Evolutionary conservation across 768 basidiomycete genomes (phyloP), one percentile per base, ranked within the genome.

Genomic region (Strobilomyces echinocephalus): DNA sequence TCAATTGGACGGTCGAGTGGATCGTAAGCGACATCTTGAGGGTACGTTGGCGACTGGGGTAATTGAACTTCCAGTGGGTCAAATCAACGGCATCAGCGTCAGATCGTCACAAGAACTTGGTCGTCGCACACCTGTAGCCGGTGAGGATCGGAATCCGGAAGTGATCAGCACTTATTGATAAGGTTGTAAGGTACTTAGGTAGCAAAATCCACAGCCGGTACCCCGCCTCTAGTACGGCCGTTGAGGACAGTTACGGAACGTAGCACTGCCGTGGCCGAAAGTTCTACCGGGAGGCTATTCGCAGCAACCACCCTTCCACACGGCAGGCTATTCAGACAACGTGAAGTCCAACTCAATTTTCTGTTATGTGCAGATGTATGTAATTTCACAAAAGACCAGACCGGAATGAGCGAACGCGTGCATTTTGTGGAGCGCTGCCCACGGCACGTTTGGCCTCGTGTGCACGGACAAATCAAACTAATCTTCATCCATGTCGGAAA

Each of bases 401-500:
- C 18, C 6, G 26, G 21, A 52, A 52, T 42, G 26, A 36, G 14
- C 28, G 31, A 34, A 8, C 3, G 12, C 41, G n/a, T 43, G 46
- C 18, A 39, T 50, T 30, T 24, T 43, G 56, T 50, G 49, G 46
- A 46, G 52, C 42, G 14, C 35, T 35, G 15, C 21, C 44, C 41
- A 43, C 45, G 42, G 21, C 42, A 20, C 21, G 24, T 24, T 24
- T n/a, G 6, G 36, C 43, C 42, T 49, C 46, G 46, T 50, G 40
- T 36, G 52, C 26, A 30, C 30, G 30, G 33, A 47, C 42, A 31
- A 34, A 40, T 49, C 35, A 40, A 18, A 39, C 54, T 63, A 76
- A 43, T 78, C 72, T 54, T 76, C 73, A 44, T 77, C 77, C 72
- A 75, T 74, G 26, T 62, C 61, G n/a, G 60, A 59, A 56, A 74